A percentile compares a stretch with the other conserved stretches of the same genome.
These are phyloP conservation scores for Bipolaris cookei DNA, from an alignment of 2,329 filamentous ascomycete genomes.

Conservation along the genomic window DNA sequence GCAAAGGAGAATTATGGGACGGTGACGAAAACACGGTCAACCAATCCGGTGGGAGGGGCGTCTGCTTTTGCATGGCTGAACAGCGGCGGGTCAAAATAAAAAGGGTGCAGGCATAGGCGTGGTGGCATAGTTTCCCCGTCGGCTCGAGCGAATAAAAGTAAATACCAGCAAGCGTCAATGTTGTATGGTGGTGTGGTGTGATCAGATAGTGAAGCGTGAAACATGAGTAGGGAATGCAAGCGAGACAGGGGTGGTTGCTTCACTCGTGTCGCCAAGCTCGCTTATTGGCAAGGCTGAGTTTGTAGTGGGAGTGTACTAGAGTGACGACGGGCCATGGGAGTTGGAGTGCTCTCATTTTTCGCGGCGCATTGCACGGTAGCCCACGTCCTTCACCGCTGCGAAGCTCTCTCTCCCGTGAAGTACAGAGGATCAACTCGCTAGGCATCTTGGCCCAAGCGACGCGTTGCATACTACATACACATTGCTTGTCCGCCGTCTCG, in stretches of 20 bases:
- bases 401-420: constrained; percentile 7
- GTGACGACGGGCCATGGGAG: constrained; percentile 29
- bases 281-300: constrained; percentile 29
- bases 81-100: constrained; percentile 37
- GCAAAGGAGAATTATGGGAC: constrained; percentile 47
- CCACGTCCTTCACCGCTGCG: constrained; percentile 24
- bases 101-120: background rate
- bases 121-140: background rate
- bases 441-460: constrained; percentile 23
- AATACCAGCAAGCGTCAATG: background rate
- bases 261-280: constrained; percentile 24
- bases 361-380: constrained; percentile 30
- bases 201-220: background rate
- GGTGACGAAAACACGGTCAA: constrained; percentile 61
- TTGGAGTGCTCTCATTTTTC: constrained; percentile 30
- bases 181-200: background rate
- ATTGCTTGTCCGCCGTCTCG: constrained; percentile 10
- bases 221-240: background rate
- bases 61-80: constrained; percentile 96
- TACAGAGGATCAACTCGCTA: constrained; percentile 7
- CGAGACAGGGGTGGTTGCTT: constrained; percentile 7
- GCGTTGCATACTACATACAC: constrained; percentile 23
- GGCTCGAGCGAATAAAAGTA: background rate
- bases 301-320: constrained; percentile 12
- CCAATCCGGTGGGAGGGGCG: constrained; percentile 89